Percentiles rank a stretch among this genome's conserved stretches.
phyloP scores from a whole-genome alignment of 176 grass and related monocot species.

The Triticum aestivum region IWGSC_CS_RefSeq_v2.1 NC_057811.1:112529963-112530462 shows the following conservation, averaged over 20 bases:
- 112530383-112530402: slow-evolving; percentile 39
- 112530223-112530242: background rate
- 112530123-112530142: too few species aligned
- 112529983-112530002: background rate
- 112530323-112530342: background rate
- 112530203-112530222: background rate
- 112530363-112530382: slow-evolving; percentile 32
- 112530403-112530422: background rate
- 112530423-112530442: slow-evolving; percentile 25
- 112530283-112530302: background rate
- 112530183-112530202: too few species aligned
- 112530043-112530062: background rate
- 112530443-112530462: slow-evolving; percentile 27
- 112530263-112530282: background rate
- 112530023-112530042: too few species aligned
- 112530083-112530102: background rate
- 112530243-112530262: background rate
- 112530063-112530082: background rate
- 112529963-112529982: background rate
- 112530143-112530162: too few species aligned
- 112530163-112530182: too few species aligned
- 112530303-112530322: background rate
- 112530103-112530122: background rate
- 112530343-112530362: slow-evolving; percentile 35
- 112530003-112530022: too few species aligned